Evolutionary conservation across 352 stramenopile genomes (phyloP).

Genomic region (Pythium oligandrum): DNA sequence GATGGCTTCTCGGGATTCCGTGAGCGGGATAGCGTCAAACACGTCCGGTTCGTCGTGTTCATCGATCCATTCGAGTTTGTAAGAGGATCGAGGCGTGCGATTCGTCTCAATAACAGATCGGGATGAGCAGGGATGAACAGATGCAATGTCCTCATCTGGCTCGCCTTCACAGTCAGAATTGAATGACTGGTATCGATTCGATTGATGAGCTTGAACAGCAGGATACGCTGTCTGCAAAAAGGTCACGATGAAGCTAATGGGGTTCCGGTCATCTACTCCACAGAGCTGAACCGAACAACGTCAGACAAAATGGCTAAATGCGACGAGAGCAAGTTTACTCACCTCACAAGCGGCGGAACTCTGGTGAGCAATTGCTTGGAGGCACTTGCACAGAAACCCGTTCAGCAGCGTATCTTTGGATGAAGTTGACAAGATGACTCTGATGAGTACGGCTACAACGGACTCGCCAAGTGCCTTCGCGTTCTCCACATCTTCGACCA

Average conservation of each 20-base stretch:
- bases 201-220: no score
- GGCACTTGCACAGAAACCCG: constrained; percentile 40
- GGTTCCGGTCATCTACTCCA: constrained; percentile 19
- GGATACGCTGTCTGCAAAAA: constrained; percentile 24
- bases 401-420: constrained; percentile 24
- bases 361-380: constrained; percentile 30
- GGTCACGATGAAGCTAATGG: constrained; percentile 18
- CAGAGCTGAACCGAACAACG: neutral
- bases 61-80: constrained; percentile 49
- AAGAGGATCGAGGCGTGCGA: neutral
- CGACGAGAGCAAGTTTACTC: neutral
- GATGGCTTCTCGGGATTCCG: constrained; percentile 23
- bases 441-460: constrained; percentile 23
- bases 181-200: no score
- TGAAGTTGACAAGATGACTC: constrained; percentile 27
- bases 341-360: constrained; percentile 41
- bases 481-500: constrained; percentile 37
- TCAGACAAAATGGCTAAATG: neutral
- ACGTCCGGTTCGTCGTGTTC: constrained; percentile 28
- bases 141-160: no score
- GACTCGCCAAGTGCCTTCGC: constrained; percentile 35
- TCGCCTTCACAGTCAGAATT: no score
- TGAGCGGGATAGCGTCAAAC: constrained; percentile 29
- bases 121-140: no score
- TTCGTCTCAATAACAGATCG: no score